Evolutionary conservation across 2,329 filamentous ascomycete genomes (phyloP).

Genomic region (Colletotrichum gloeosporioides): DNA sequence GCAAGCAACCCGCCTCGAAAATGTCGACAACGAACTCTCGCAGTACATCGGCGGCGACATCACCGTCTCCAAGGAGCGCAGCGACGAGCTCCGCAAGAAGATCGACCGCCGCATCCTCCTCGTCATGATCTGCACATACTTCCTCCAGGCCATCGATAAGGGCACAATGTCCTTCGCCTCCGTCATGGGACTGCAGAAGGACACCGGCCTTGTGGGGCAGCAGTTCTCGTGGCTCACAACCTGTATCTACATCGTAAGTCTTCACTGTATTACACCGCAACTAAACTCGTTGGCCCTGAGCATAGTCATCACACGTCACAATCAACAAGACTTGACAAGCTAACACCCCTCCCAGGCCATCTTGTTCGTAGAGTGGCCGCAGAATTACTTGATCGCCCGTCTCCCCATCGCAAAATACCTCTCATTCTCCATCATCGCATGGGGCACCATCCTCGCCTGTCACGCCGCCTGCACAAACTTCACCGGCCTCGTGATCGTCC

Average conservation of each 20-base stretch:
- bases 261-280: constrained; percentile 32
- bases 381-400: constrained; percentile 63
- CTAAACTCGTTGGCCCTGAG: background rate
- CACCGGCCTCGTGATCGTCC: constrained; percentile 60
- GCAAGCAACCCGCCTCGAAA: constrained; percentile 18
- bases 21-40: constrained; percentile 72
- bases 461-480: constrained; percentile 69
- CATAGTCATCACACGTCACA: constrained; percentile 39
- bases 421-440: constrained; percentile 62
- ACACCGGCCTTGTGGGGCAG: constrained; percentile 40
- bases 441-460: constrained; percentile 65
- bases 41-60: constrained; percentile 68
- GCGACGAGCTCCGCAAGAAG: constrained; percentile 63
- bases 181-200: constrained; percentile 65
- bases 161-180: constrained; percentile 69
- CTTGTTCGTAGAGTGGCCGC: constrained; percentile 57
- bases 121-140: constrained; percentile 78
- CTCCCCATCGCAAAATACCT: constrained; percentile 74
- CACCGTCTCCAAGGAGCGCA: constrained; percentile 64
- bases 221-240: constrained; percentile 76
- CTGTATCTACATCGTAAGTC: constrained; percentile 75
- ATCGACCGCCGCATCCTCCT: constrained; percentile 72
- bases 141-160: constrained; percentile 73
- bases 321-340: background rate
- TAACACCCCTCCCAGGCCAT: rapidly evolving